Evolutionary conservation across 768 basidiomycete species (phyloP), one percentile per base, ranked within the genome.

Genomic region (Rhizopogon vesiculosus): DNA sequence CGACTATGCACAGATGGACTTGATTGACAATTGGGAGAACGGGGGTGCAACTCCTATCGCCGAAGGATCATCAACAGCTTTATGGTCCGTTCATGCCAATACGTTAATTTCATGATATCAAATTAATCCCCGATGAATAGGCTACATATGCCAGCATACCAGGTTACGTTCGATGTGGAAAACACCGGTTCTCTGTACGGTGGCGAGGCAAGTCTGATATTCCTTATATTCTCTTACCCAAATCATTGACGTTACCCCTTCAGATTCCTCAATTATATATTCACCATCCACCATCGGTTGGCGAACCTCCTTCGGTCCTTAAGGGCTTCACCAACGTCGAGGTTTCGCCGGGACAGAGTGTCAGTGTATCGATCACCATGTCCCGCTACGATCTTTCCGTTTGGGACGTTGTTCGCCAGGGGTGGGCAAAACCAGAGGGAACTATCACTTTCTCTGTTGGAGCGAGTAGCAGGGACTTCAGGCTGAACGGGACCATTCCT

Each of bases 231-330:
- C 29, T 39, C 8, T 28, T 38, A 22, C n/a, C 8, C 9, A 15
- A 48, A 7, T 43, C 43, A 39, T 59, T 10, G 61, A 45, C 25
- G 6, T 31, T 22, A 10, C 19, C 44, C 7, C 29, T 29, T 12
- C 60, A 89, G 83, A 82, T 85, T 45, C 83, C 89, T 9, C 90
- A 92, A 73, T 68, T 92, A 16, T 93, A 91, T 70, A 29, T 92
- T 28, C 80, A 87, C 66, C 82, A 85, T 73, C 86, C 87, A 0
- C 52, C 72, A 0, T 80, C 78, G 0, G 76, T 86, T 3, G 78
- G 77, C 39, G 87, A 91, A 64, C 90, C 90, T 2, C 89, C 89
- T 0, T 82, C 81, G 3, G 64, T 91, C 33, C 74, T 89, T 33
- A 82, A 79, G 58, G 89, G 89, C 2, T 91, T 92, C 73, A 80